These are phyloP conservation scores for Alternaria longipes DNA, from an alignment of 2,329 filamentous ascomycete genomes.

Conservation along the genomic window DNA sequence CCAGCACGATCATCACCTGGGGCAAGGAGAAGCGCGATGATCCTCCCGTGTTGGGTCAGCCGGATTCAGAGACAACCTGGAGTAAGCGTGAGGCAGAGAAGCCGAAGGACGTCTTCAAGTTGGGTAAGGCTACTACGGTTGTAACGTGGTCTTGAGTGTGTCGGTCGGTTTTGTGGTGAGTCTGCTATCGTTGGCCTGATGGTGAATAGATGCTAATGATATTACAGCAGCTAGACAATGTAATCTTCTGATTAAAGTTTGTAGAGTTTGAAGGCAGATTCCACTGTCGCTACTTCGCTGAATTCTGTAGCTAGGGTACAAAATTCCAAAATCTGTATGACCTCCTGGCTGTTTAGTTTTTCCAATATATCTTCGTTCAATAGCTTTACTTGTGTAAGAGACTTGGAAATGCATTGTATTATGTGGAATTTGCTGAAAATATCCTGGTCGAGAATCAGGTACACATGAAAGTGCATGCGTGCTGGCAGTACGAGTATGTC, in stretches of 20 bases:
- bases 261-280: background rate
- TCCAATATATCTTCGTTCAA: background rate
- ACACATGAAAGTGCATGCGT: no score
- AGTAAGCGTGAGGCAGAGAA: conserved; percentile 24
- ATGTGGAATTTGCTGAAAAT: background rate
- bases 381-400: background rate
- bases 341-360: background rate
- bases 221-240: background rate
- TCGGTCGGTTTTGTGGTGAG: background rate
- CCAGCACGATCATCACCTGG: conserved; percentile 10
- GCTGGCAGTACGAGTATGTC: background rate
- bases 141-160: conserved; percentile 27
- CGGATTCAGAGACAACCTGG: conserved; percentile 28
- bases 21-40: conserved; percentile 20
- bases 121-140: conserved; percentile 25
- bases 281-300: background rate
- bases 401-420: background rate
- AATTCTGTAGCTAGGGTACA: background rate
- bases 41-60: conserved; percentile 14
- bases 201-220: background rate
- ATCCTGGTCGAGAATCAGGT: background rate
- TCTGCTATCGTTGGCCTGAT: background rate
- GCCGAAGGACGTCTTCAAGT: conserved; percentile 23
- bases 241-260: background rate
- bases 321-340: background rate